Conservation (phyloP, 257 asterid species). For the Rhazya stricta region DNA sequence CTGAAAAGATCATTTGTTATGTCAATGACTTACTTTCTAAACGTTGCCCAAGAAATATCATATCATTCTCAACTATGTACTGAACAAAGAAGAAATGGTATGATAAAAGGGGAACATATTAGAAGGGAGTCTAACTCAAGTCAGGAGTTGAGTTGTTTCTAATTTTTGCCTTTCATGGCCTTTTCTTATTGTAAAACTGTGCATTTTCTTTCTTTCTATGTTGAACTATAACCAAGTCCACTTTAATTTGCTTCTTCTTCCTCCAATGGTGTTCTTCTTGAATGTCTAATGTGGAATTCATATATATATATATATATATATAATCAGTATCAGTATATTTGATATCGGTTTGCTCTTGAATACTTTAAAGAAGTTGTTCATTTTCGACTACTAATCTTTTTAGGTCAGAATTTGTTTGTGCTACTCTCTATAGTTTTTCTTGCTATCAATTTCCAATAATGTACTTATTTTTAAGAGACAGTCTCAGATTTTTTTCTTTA, state of each 20-base stretch:
- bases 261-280: not conserved
- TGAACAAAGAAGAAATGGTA: not conserved
- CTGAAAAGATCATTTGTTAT: not conserved
- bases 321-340: no score
- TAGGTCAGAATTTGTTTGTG: no score
- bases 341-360: no score
- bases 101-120: not conserved
- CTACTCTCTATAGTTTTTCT: no score
- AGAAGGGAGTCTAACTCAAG: not conserved
- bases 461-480: no score
- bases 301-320: no score
- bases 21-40: not conserved
- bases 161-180: conserved; percentile 3
- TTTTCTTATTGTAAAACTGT: not conserved
- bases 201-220: not conserved
- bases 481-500: no score
- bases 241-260: not conserved
- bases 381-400: no score
- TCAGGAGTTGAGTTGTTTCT: not conserved
- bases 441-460: no score
- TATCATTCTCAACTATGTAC: not conserved
- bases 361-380: no score
- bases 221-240: not conserved
- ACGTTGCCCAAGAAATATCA: not conserved
- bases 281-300: not conserved